Evolutionary conservation across 306 rosid genomes (phyloP).

Genomic region (Macrotyloma uniflorum): DNA sequence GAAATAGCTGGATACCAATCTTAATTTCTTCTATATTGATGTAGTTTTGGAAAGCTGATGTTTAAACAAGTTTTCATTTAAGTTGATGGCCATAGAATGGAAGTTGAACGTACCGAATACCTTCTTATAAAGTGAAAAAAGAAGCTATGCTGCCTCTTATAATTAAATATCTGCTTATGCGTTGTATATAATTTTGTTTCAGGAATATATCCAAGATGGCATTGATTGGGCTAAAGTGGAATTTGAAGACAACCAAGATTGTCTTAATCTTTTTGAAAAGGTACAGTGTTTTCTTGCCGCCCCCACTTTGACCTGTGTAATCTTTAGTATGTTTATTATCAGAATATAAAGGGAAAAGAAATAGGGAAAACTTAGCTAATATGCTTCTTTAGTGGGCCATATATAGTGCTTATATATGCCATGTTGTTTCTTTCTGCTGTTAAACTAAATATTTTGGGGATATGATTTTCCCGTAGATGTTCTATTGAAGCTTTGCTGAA

Average conservation of each 20-base stretch:
- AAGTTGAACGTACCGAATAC: background rate
- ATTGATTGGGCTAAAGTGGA: slow-evolving; percentile 99
- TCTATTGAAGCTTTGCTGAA: background rate
- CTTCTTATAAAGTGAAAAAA: slow-evolving; percentile 1
- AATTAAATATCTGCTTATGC: slow-evolving; percentile 15
- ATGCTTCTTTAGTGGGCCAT: background rate
- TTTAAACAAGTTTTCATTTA: background rate
- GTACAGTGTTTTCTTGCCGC: slow-evolving; percentile 45
- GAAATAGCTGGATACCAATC: no score
- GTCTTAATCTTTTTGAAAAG: slow-evolving; percentile 97
- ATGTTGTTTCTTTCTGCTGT: background rate
- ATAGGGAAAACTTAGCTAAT: slow-evolving; percentile 9
- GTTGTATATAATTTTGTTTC: slow-evolving; percentile 36
- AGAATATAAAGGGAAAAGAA: background rate
- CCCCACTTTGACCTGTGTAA: background rate
- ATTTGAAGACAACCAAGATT: slow-evolving; percentile 97
- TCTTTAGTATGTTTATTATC: background rate
- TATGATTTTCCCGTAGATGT: slow-evolving; percentile 14
- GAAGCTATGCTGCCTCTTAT: background rate
- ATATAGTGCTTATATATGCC: background rate
- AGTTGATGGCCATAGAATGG: background rate
- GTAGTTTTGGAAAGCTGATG: slow-evolving; percentile 8
- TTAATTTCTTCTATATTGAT: background rate
- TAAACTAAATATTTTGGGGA: slow-evolving; percentile 19
- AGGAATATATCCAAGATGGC: slow-evolving; percentile 98